These are phyloP conservation scores for Colletotrichum sp. DNA, from an alignment of 2,329 filamentous ascomycete species.

Conservation along the genomic window DNA sequence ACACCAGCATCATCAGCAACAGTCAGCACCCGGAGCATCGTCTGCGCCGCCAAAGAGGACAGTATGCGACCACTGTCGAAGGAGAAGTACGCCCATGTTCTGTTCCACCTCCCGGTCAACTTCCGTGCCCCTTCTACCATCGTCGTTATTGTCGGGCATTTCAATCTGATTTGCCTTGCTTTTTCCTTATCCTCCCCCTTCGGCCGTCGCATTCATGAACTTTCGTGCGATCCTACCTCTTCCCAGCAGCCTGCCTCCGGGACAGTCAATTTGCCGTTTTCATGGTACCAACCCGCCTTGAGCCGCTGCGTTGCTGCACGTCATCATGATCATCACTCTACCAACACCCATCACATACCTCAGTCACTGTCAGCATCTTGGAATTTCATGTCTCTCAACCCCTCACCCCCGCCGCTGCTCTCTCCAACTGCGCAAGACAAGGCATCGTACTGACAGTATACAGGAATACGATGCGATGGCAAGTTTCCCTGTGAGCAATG, in stretches of 20 bases:
- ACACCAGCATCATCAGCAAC: neutral
- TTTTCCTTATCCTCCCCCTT: neutral
- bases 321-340: constrained; percentile 3
- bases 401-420: neutral
- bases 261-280: constrained; percentile 15
- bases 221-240: constrained; percentile 23
- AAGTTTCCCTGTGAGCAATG: constrained; percentile 65
- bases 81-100: constrained; percentile 38
- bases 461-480: constrained; percentile 52
- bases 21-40: neutral
- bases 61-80: constrained; percentile 51
- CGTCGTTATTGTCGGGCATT: neutral
- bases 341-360: neutral
- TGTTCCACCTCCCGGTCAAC: constrained; percentile 2
- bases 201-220: constrained; percentile 12
- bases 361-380: neutral
- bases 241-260: constrained; percentile 21
- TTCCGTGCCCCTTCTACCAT: neutral
- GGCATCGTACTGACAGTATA: neutral
- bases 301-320: constrained; percentile 7
- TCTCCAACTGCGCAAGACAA: neutral
- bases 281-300: constrained; percentile 6
- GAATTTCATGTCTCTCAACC: neutral
- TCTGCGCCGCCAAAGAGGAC: constrained; percentile 33
- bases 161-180: neutral